Evolutionary conservation across 192 early-diverging fungal species (phyloP), one percentile per base, ranked within the genome.

Genomic region (Chytriomyces confervae): DNA sequence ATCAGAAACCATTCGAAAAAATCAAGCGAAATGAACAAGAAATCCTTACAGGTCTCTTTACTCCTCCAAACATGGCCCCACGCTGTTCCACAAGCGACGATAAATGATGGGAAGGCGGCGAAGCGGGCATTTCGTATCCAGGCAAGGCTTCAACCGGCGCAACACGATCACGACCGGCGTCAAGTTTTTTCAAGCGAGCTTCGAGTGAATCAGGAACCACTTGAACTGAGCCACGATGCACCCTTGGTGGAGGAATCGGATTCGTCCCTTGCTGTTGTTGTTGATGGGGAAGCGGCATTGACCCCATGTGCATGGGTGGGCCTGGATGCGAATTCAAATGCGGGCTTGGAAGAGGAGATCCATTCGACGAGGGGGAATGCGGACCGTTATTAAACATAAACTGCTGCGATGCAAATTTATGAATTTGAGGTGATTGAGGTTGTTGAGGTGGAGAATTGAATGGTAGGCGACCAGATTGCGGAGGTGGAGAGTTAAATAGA

Each of bases 131-230:
- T 24, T 24, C 64, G 11, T 76, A 76, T 7, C n/a, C 61, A 50
- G 74, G 74, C 9, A 76, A 49, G 8, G 13, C 45, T 66, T 66
- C 74, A 9, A 8, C 57, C 44, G 53, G 53, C 46, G 49, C n/a
- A 62, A 50, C 72, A 57, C 11, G 11, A 50, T 76, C 63, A 1
- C 49, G 11, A 27, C 6, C 24, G 16, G 74, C 74, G 16, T 76
- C 74, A 10, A 20, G 7, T 64, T 29, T 44, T 49, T 76, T 76
- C 48, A 76, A 66, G 48, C 74, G n/a, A 20, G 74, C 74, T 50
- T 76, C 74, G 16, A 76, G 20, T 11, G 74, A 66, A 10, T 66
- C 74, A 7, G 62, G 23, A 16, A 20, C 23, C 11, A 20, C 16
- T 11, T 69, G 46, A 13, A 29, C 23, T 7, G 67, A 47, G 13